These are phyloP conservation scores for Murraya koenigii DNA, from an alignment of 345 rosid species.

Conservation along the genomic window DNA sequence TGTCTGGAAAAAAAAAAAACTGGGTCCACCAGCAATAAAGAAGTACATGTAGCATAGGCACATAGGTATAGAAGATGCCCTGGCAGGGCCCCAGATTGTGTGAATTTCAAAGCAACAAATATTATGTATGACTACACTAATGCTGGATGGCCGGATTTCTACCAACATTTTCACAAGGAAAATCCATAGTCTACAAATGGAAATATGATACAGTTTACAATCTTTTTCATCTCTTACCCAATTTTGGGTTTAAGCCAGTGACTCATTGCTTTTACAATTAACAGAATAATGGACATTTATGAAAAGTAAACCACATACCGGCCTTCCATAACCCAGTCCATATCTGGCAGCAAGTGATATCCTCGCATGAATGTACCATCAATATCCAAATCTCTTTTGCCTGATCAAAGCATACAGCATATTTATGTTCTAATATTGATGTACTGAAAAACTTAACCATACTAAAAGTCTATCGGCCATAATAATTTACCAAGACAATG, in stretches of 20 bases:
- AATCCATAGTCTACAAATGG: neutral
- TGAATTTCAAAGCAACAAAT: neutral
- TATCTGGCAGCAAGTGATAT: conserved; percentile 56
- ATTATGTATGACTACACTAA: neutral
- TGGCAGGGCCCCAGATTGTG: neutral
- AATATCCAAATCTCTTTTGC: conserved; percentile 25
- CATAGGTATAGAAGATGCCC: conserved; percentile 22
- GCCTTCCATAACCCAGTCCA: conserved; percentile 58
- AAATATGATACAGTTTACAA: neutral
- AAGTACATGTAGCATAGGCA: conserved; percentile 12
- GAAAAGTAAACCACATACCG: conserved; percentile 27
- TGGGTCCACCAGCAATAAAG: neutral
- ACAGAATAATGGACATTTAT: neutral
- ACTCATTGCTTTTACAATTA: neutral
- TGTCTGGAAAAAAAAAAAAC: too few species aligned
- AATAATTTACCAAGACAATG: conserved; percentile 16
- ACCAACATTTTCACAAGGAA: neutral
- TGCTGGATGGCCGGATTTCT: neutral
- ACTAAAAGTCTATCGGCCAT: neutral
- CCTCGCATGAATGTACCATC: conserved; percentile 51
- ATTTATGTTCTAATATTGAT: neutral
- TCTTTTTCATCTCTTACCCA: neutral
- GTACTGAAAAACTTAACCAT: neutral
- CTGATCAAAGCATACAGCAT: conserved; percentile 21
- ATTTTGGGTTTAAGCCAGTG: neutral